phyloP scores from a whole-genome alignment of 495 filamentous ascomycete genomes.

The Haplographium delicatum region DNA sequence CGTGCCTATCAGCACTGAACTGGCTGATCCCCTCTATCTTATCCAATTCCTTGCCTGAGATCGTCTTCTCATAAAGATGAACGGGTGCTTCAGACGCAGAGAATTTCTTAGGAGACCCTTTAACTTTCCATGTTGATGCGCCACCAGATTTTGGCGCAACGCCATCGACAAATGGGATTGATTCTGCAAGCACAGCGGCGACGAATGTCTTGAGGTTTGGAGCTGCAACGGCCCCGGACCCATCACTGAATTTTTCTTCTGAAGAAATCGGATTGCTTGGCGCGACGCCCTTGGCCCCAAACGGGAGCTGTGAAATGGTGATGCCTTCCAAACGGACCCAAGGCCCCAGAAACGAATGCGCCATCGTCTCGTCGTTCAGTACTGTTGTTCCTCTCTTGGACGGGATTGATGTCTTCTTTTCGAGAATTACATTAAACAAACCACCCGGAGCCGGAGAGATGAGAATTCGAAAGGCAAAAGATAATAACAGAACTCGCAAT shows the following conservation, averaged over 20 bases:
- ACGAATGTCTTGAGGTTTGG: constrained; percentile 33
- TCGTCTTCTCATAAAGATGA: constrained; percentile 37
- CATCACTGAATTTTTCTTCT: constrained; percentile 12
- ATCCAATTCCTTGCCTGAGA: constrained; percentile 35
- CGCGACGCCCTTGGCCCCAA: constrained; percentile 17
- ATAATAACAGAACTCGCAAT: background rate
- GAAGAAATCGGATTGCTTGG: constrained; percentile 1
- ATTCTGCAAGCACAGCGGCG: constrained; percentile 45
- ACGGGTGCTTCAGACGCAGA: constrained; percentile 40
- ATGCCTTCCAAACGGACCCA: constrained; percentile 32
- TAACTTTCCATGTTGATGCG: constrained; percentile 38
- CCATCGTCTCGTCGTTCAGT: too few relatives aligned
- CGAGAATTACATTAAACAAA: background rate
- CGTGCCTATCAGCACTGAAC: constrained; percentile 24
- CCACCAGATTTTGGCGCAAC: constrained; percentile 31
- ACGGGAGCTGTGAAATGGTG: constrained; percentile 33
- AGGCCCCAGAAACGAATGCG: constrained; percentile 4
- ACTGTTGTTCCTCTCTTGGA: too few relatives aligned
- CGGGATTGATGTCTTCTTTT: background rate
- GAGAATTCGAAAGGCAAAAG: background rate
- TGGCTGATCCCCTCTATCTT: constrained; percentile 23
- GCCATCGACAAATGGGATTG: constrained; percentile 48
- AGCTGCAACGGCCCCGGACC: constrained; percentile 13
- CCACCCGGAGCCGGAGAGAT: background rate
- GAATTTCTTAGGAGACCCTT: constrained; percentile 37